Base-by-base conservation (phyloP, 768 basidiomycete genomes). In the Macrolepiota fuliginosa region DNA sequence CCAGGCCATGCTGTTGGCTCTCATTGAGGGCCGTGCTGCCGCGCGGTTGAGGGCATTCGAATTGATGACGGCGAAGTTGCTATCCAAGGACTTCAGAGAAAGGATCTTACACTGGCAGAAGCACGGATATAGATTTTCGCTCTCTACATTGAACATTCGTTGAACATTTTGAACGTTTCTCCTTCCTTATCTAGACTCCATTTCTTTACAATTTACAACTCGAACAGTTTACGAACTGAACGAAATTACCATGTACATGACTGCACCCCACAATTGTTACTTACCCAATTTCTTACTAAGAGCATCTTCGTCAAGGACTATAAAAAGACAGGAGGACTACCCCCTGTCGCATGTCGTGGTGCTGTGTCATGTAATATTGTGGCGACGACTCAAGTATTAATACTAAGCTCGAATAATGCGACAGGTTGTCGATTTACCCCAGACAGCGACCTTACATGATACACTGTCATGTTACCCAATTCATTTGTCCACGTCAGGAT, bases 1-100 rank as follows among this genome's bases (percentile, higher is more conserved):
- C n/a, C 61, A 68, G 50, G 22, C 54, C 4, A 61, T 54, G 7
- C 56, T 79, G 12, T 50, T 74, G 29, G 66, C 71, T 2, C 67
- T 79, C 49, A 63, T 81, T 19, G 63, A 72, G 22, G 45, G 53
- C 6, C 60, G 60, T 45, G 60, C 32, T 25, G 12, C 29, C 10
- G 45, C 24, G n/a, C 32, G 25, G 22, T 27, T 61, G 54, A 55
- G 13, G 24, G 17, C 29, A 15, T 61, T 61, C 17, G 60, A 55
- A 19, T 22, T 61, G 22, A 36, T 55, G 45, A 61, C 60, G n/a
- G 17, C 47, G 35, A 61, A 61, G 17, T 35, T 25, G 13, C 22
- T 54, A 53, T 35, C 60, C 10, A 61, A 55, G 46, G 46, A 47
- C 17, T 54, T 61, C 19, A 54, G 35, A 29, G 60, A 61, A 15